Evolutionary conservation across 306 rosid genomes (phyloP).

Genomic region (Vicia villosa): DNA sequence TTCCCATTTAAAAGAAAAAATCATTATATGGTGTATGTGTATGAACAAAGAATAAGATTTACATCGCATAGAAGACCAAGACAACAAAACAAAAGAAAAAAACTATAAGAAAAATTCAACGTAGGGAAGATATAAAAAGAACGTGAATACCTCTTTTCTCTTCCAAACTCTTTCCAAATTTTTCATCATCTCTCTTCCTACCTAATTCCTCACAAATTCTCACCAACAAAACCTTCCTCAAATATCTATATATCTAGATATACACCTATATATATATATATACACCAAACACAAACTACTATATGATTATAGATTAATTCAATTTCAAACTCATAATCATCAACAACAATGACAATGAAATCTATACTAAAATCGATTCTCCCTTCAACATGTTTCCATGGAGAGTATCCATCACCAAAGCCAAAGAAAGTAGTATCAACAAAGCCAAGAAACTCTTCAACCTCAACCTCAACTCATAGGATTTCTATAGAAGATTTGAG

Average conservation of each 20-base stretch:
- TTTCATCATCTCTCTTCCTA: slow-evolving; percentile 33
- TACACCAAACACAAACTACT: no score
- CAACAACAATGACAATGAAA: slow-evolving; percentile 34
- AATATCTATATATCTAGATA: slow-evolving; percentile 17
- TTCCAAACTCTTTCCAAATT: slow-evolving; percentile 32
- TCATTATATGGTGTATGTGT: neutral
- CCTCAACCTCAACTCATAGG: slow-evolving; percentile 49
- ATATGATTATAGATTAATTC: no score
- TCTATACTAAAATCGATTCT: slow-evolving; percentile 54
- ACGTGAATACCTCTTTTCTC: slow-evolving; percentile 25
- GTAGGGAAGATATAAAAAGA: slow-evolving; percentile 33
- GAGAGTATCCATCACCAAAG: slow-evolving; percentile 43
- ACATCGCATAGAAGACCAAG: slow-evolving; percentile 32
- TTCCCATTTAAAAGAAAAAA: no score
- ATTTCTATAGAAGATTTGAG: slow-evolving; percentile 66
- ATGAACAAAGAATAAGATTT: neutral
- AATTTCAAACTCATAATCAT: neutral
- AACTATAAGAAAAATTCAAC: slow-evolving; percentile 32
- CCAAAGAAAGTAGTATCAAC: slow-evolving; percentile 55
- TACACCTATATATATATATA: slow-evolving; percentile 12
- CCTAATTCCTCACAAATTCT: slow-evolving; percentile 32
- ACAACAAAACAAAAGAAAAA: slow-evolving; percentile 28
- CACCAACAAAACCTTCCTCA: slow-evolving; percentile 25
- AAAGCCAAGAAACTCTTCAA: slow-evolving; percentile 45
- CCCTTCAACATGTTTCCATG: slow-evolving; percentile 58